Evolutionary conservation across 2,329 filamentous ascomycete species (phyloP), one percentile per base, ranked within the genome.

Genomic region (Colletotrichum trifolii): DNA sequence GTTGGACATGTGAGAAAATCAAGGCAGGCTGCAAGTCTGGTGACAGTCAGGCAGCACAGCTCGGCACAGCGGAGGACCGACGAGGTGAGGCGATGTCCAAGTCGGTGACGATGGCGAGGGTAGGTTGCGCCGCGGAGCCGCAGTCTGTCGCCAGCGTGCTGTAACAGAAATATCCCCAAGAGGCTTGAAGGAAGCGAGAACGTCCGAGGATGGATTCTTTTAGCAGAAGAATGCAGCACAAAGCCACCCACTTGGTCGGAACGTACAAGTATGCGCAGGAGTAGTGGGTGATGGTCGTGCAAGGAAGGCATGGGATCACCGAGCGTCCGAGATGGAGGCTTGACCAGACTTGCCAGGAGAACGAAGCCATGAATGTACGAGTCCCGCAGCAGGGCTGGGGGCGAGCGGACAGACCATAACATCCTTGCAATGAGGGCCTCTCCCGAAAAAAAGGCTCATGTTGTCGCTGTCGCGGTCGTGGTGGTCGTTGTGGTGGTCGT

Each of bases 291-390:
- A 25, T 25, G 25, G 25, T 25, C 25, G 25, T 25, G 25, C 25
- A 25, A 25, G 57, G 46, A 34, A 43, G 36, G 48, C 15, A 48
- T 65, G 50, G 62, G 25, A 62, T 55, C 39, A 56, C 52, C 52
- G 40, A 55, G 46, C 48, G 52, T 17, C 17, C 52, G 33, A 46
- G 35, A 35, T 43, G 8, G 11, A 52, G 46, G 46, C 46, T 33
- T 56, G 34, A 46, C 39, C 52, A n/a, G 25, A 35, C 46, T 56
- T 62, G 52, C 46, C 52, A n/a, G 10, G 15, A n/a, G 17, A 11
- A 11, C 45, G 46, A 39, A 40, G 42, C 42, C 17, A 15, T 15
- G 17, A 9, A 33, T 17, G 57, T 65, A 50, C 57, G 47, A 40
- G 43, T 52, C 40, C 47, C 9, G 46, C 46, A 47, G 57, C 58